A percentile compares a stretch with the other conserved stretches of the same genome.
Conservation (phyloP, 2,329 filamentous ascomycete species). For the Talaromyces sp. region DNA sequence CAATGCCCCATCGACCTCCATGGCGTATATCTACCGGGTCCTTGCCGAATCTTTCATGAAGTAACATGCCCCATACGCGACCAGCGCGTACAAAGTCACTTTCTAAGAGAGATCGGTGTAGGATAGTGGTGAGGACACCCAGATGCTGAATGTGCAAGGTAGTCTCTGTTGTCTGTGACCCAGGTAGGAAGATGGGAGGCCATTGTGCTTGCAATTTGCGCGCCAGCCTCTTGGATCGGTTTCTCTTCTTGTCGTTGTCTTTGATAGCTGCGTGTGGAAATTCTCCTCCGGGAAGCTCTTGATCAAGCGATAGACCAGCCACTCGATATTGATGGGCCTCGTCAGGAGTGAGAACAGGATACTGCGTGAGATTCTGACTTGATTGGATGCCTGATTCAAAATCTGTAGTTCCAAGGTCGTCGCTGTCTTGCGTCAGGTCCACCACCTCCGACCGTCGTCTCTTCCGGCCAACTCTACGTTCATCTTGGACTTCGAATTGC, state of each 20-base stretch:
- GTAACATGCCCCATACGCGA: constrained; percentile 69
- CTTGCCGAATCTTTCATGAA: constrained; percentile 59
- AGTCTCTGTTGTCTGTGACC: constrained; percentile 30
- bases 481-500: constrained; percentile 15
- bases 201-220: constrained; percentile 31
- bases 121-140: constrained; percentile 61
- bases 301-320: constrained; percentile 21
- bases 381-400: constrained; percentile 13
- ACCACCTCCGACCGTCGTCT: constrained; percentile 9
- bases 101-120: constrained; percentile 68
- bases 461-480: constrained; percentile 11
- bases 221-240: constrained; percentile 23
- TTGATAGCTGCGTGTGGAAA: constrained; percentile 38
- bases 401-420: constrained; percentile 13
- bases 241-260: constrained; percentile 6
- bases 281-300: constrained; percentile 36
- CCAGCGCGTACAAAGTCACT: constrained; percentile 69
- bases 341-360: constrained; percentile 23
- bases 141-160: constrained; percentile 54
- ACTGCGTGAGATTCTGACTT: constrained; percentile 7
- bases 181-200: constrained; percentile 34
- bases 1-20: constrained; percentile 73
- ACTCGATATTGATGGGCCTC: constrained; percentile 21
- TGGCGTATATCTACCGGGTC: constrained; percentile 63
- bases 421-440: constrained; percentile 9